Conservation (phyloP, 495 filamentous ascomycete genomes). For the Podospora tetraspora region DNA sequence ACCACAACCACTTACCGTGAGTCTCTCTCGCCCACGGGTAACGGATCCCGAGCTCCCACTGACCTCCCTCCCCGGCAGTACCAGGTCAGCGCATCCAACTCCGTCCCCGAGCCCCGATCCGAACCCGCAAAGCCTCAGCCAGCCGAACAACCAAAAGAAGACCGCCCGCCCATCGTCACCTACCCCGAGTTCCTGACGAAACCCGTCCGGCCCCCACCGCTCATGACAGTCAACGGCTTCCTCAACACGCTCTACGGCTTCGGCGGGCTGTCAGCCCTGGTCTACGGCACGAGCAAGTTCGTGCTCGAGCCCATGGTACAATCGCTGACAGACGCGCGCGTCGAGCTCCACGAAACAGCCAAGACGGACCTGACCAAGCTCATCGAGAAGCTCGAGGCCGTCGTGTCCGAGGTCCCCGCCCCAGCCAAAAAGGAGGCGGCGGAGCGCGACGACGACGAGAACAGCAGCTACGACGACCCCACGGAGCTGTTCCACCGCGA, state of each 20-base stretch:
- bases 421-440: neutral
- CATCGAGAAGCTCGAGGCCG: slow-evolving; percentile 65
- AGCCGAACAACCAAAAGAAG: slow-evolving; percentile 28
- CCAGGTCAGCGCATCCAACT: neutral
- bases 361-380: slow-evolving; percentile 59
- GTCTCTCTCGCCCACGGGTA: slow-evolving; percentile 9
- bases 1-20: slow-evolving; percentile 8
- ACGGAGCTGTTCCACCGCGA: slow-evolving; percentile 90
- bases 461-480: slow-evolving; percentile 52
- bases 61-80: neutral
- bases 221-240: slow-evolving; percentile 70
- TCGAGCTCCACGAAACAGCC: slow-evolving; percentile 67
- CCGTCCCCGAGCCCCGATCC: neutral
- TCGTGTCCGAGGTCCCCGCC: slow-evolving; percentile 56
- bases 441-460: slow-evolving; percentile 29
- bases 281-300: slow-evolving; percentile 80
- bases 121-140: slow-evolving; percentile 13
- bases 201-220: slow-evolving; percentile 53
- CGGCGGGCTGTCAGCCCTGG: slow-evolving; percentile 58
- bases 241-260: slow-evolving; percentile 75
- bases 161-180: slow-evolving; percentile 84
- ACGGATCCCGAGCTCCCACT: neutral
- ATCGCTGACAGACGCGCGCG: slow-evolving; percentile 68
- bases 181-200: slow-evolving; percentile 92
- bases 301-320: slow-evolving; percentile 79